Conservation (phyloP, 257 asterid genomes). For the Verbena officinalis region DNA sequence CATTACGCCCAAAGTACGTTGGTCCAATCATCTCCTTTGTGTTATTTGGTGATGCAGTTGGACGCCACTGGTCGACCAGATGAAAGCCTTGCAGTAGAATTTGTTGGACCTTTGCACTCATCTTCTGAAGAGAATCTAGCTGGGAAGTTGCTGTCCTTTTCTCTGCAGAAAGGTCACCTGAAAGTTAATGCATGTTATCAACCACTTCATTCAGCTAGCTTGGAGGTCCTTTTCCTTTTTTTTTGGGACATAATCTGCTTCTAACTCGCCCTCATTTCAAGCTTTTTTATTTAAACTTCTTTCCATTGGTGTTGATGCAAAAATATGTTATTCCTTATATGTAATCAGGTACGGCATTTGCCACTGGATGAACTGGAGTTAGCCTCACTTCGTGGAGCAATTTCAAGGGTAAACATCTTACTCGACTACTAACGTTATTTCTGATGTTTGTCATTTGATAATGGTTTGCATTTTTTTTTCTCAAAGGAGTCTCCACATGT, state of each 20-base stretch:
- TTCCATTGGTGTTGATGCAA: constrained; percentile 17
- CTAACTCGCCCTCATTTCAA: constrained; percentile 5
- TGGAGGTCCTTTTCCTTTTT: constrained; percentile 68
- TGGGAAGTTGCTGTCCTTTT: constrained; percentile 78
- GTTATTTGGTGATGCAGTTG: constrained; percentile 63
- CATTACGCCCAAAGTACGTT: constrained; percentile 14
- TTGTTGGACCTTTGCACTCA: constrained; percentile 87
- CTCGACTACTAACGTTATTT: constrained; percentile 21
- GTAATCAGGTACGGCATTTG: constrained; percentile 81
- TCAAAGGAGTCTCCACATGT: constrained; percentile 20
- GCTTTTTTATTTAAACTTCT: constrained; percentile 19
- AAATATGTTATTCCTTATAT: constrained; percentile 30
- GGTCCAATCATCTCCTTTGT: constrained; percentile 16
- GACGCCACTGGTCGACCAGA: constrained; percentile 97
- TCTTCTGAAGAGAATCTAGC: constrained; percentile 75
- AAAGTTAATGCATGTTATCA: constrained; percentile 80
- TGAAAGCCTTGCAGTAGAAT: constrained; percentile 88
- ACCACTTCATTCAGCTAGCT: constrained; percentile 83
- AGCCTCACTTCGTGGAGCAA: constrained; percentile 94
- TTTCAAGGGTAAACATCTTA: constrained; percentile 70
- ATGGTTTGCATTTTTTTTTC: background rate
- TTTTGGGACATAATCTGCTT: constrained; percentile 21
- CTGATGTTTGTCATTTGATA: constrained; percentile 19
- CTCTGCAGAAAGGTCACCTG: constrained; percentile 96
- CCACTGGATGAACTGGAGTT: constrained; percentile 99